phyloP scores from a whole-genome alignment of 2,329 filamentous ascomycete genomes.

The Diaporthe amygdali region DNA sequence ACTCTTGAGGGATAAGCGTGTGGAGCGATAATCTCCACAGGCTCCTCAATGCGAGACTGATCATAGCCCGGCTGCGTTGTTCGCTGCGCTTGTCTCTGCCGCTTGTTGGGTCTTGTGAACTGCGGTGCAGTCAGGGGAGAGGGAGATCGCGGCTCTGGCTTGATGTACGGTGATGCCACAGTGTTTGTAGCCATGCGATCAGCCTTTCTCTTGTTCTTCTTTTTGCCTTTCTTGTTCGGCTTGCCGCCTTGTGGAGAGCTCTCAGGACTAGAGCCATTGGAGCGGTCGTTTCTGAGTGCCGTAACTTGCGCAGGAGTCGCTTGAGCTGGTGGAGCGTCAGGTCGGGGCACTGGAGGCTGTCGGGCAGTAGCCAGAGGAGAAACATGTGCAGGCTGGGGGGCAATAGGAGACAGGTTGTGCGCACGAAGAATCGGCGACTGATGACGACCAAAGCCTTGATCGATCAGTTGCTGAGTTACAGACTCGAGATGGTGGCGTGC shows the following conservation, averaged over 20 bases:
- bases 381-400: conserved; percentile 76
- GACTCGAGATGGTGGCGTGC: conserved; percentile 32
- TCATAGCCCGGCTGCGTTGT: conserved; percentile 41
- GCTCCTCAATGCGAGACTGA: conserved; percentile 44
- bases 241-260: conserved; percentile 62
- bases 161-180: conserved; percentile 61
- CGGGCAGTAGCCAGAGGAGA: conserved; percentile 59
- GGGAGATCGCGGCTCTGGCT: conserved; percentile 68
- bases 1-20: conserved; percentile 40
- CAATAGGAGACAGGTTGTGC: conserved; percentile 75
- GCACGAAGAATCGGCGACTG: conserved; percentile 71
- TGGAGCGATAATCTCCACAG: conserved; percentile 47
- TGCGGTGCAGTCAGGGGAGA: conserved; percentile 61
- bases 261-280: conserved; percentile 60
- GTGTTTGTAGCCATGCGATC: conserved; percentile 54
- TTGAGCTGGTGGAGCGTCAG: conserved; percentile 36
- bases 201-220: conserved; percentile 57
- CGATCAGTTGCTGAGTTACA: conserved; percentile 41
- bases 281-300: conserved; percentile 58
- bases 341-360: conserved; percentile 36
- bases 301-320: conserved; percentile 59
- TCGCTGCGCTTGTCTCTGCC: conserved; percentile 54
- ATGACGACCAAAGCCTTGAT: conserved; percentile 44
- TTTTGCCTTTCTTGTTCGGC: conserved; percentile 54
- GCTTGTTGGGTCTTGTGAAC: conserved; percentile 61